Evolutionary conservation across 331 rosid species (phyloP).

Genomic region (Quercus tomentella): DNA sequence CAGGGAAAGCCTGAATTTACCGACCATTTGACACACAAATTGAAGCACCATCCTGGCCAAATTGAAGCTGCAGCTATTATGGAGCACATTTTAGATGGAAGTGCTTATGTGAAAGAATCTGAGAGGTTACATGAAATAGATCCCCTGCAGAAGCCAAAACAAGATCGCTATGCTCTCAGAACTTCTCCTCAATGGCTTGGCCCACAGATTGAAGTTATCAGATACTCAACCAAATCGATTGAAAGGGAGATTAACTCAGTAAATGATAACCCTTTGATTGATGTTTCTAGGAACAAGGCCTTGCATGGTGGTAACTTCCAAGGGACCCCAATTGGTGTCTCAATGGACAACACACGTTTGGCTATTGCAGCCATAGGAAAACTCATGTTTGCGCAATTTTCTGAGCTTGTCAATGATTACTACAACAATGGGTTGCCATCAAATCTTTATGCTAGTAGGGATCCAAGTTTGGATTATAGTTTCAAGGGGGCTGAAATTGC

Average conservation of each 20-base stretch:
- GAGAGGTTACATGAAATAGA: slow-evolving; percentile 76
- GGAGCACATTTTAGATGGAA: slow-evolving; percentile 91
- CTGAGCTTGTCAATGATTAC: slow-evolving; percentile 76
- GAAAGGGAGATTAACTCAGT: slow-evolving; percentile 92
- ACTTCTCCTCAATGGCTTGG: slow-evolving; percentile 96
- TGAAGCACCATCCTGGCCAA: slow-evolving; percentile 94
- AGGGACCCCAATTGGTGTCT: slow-evolving; percentile 91
- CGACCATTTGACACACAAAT: slow-evolving; percentile 81
- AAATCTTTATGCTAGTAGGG: slow-evolving; percentile 63
- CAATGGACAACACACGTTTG: slow-evolving; percentile 90
- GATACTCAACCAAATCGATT: slow-evolving; percentile 75
- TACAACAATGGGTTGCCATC: slow-evolving; percentile 93
- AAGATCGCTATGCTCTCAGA: slow-evolving; percentile 86
- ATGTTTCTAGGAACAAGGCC: slow-evolving; percentile 85
- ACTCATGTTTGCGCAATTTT: slow-evolving; percentile 86
- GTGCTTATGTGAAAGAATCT: slow-evolving; percentile 69
- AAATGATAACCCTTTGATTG: slow-evolving; percentile 82
- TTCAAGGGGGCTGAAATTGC: slow-evolving; percentile 87
- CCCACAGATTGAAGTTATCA: slow-evolving; percentile 70
- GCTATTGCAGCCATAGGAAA: slow-evolving; percentile 81
- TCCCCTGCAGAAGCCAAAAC: slow-evolving; percentile 80
- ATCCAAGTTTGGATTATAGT: slow-evolving; percentile 88
- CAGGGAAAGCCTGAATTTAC: slow-evolving; percentile 89
- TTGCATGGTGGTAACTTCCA: slow-evolving; percentile 93
- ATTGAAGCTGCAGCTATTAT: slow-evolving; percentile 96